A percentile compares a stretch with the other conserved stretches of the same genome.
phyloP scores from a whole-genome alignment of 306 rosid genomes.

The Elaeagnus macrophylla region DNA sequence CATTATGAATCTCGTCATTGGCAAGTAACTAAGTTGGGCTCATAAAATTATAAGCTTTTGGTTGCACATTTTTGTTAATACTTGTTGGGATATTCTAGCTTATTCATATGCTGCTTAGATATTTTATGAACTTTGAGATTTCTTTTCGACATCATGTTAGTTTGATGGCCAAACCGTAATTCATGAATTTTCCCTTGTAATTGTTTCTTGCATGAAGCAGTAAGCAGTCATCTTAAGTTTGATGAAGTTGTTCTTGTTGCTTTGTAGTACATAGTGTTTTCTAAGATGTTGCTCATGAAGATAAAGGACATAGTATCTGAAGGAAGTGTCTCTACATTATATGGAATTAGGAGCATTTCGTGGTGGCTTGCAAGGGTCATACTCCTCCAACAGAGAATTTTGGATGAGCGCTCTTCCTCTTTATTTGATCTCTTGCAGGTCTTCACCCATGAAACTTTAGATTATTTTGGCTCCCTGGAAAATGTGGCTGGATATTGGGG shows the following conservation, averaged over 20 bases:
- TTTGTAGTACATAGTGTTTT: conserved; percentile 71
- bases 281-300: conserved; percentile 71
- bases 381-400: conserved; percentile 69
- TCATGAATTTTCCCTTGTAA: neutral
- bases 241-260: conserved; percentile 2
- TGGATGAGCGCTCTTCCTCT: conserved; percentile 72
- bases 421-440: conserved; percentile 69
- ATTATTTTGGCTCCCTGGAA: conserved; percentile 48
- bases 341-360: conserved; percentile 50
- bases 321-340: conserved; percentile 22
- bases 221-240: neutral
- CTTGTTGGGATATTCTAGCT: neutral
- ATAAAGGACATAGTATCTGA: conserved; percentile 47
- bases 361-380: conserved; percentile 85
- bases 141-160: neutral
- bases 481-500: conserved; percentile 54
- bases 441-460: conserved; percentile 36
- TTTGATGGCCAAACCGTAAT: neutral
- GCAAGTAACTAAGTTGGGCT: no score
- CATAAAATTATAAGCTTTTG: no score
- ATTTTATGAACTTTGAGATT: neutral
- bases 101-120: neutral
- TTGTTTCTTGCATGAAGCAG: neutral
- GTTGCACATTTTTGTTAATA: no score
- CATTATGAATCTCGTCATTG: no score